A percentile compares a stretch with the other conserved stretches of the same genome.
Conservation (phyloP, 106 monocot genomes). For the Dendrobium nobile region DNA sequence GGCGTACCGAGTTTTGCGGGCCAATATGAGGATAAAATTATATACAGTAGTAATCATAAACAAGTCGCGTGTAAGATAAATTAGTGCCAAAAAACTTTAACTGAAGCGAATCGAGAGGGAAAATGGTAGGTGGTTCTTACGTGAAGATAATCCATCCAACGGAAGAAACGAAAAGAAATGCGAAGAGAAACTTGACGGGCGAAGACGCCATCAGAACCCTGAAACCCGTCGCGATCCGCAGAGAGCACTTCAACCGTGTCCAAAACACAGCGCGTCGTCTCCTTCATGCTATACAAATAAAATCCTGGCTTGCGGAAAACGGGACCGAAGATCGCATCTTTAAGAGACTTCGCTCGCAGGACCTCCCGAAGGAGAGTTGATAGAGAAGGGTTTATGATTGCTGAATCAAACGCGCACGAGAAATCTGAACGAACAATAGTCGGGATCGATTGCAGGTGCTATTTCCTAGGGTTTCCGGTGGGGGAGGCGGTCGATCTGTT, state of each 20-base stretch:
- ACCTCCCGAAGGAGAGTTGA: background rate
- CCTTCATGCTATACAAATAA: slow-evolving; percentile 1
- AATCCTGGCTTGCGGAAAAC: background rate
- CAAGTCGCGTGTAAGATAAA: background rate
- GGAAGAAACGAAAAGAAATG: slow-evolving; percentile 45
- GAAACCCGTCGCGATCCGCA: background rate
- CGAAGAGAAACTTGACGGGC: slow-evolving; percentile 71
- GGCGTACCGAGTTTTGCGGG: background rate
- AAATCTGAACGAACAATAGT: background rate
- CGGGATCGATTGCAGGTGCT: background rate
- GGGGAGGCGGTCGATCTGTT: background rate
- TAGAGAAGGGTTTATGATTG: background rate
- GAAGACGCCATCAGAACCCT: slow-evolving; percentile 48
- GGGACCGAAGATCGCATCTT: background rate
- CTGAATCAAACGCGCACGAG: background rate
- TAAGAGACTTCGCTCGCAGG: background rate
- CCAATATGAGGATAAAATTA: background rate
- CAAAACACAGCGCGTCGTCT: background rate
- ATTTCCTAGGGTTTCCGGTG: slow-evolving; percentile 4
- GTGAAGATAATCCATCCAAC: slow-evolving; percentile 73
- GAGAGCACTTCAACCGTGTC: background rate
- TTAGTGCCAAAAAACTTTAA: background rate
- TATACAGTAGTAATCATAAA: background rate
- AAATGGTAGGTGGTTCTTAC: slow-evolving; percentile 27
- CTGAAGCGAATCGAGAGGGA: background rate